phyloP scores from a whole-genome alignment of 2,329 filamentous ascomycete species.

The Calonectria honghensis region DNA sequence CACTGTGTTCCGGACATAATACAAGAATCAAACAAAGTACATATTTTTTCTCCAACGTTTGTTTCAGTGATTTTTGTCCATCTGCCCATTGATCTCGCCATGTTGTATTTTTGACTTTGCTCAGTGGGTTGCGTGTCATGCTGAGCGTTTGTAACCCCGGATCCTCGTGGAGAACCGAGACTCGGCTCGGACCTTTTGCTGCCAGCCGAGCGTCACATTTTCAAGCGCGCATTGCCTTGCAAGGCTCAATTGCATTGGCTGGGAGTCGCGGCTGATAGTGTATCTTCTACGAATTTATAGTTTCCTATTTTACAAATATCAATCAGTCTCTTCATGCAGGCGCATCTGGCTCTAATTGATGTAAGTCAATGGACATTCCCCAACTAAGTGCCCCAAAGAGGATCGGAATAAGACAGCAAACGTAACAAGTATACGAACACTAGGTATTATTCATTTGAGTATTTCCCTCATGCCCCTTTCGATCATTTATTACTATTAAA shows the following conservation, averaged over 20 bases:
- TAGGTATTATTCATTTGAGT: too few relatives aligned
- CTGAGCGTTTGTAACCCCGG: background rate
- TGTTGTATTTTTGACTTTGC: background rate
- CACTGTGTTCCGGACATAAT: slow-evolving; percentile 30
- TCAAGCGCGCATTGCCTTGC: background rate
- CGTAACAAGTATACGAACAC: too few relatives aligned
- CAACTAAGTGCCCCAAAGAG: too few relatives aligned
- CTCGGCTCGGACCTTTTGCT: background rate
- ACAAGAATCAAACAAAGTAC: slow-evolving; percentile 18
- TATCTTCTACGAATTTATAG: fast-evolving
- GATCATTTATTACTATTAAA: background rate
- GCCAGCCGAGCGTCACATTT: background rate
- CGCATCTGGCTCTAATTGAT: background rate
- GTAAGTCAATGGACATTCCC: background rate
- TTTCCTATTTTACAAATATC: background rate
- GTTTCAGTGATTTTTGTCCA: background rate
- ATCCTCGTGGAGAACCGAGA: background rate
- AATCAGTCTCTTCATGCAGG: background rate
- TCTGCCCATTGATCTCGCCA: background rate
- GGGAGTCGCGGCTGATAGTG: background rate
- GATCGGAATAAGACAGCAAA: too few relatives aligned
- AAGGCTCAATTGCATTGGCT: background rate
- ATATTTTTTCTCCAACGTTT: background rate
- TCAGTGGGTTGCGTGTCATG: background rate
- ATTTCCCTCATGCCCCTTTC: too few relatives aligned